Evolutionary conservation across 78 protist species (phyloP), one percentile per base, ranked within the genome.

Genomic region (Isochrysis galbana): DNA sequence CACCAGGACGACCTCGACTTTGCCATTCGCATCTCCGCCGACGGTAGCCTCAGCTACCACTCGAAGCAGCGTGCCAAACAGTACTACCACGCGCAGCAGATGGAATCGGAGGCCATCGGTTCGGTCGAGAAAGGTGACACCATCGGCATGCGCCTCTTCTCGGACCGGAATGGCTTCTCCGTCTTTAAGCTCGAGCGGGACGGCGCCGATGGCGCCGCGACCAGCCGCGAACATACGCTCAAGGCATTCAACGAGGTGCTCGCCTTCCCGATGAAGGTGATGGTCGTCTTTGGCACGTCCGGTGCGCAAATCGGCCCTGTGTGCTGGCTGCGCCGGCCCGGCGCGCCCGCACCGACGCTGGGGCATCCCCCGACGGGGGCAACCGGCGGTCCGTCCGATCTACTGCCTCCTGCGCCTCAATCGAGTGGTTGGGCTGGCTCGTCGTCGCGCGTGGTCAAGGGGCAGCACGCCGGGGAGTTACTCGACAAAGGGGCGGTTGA

Each of bases 1-100:
- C 80, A 70, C 80, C 80, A 70, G 80, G 80, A 70, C 36, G 80
- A 70, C 80, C 80, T 70, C 41, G 80, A 70, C 41, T 70, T 70
- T 22, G 5, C 39, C 21, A 5, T 70, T 41, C 80, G 80, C 80
- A 17, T 70, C 80, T 29, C 80, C 11, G 34, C 80, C 32, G 80
- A 70, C 80, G 80, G 80, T 1, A n/a, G 22, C n/a, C 34, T 70
- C 80, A 36, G 44, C 39, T 70, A 70, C 41, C 41, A 29, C 34
- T 70, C 80, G 39, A 7, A 5, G 42, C 42, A n/a, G 80, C 5
- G 1, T 2, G 41, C 41, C 45, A 19, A 29, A 41, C 36, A 29
- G 80, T 29, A 29, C 4, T 70, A 70, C 80, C 80, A 70, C 41
- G 80, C 80, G 80, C 34, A 1, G 80, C 34, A 2, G 34, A 70